Percentiles rank a stretch among this genome's conserved stretches.
phyloP scores from a whole-genome alignment of 768 basidiomycete genomes.

The Steccherinum ochraceum region DNA sequence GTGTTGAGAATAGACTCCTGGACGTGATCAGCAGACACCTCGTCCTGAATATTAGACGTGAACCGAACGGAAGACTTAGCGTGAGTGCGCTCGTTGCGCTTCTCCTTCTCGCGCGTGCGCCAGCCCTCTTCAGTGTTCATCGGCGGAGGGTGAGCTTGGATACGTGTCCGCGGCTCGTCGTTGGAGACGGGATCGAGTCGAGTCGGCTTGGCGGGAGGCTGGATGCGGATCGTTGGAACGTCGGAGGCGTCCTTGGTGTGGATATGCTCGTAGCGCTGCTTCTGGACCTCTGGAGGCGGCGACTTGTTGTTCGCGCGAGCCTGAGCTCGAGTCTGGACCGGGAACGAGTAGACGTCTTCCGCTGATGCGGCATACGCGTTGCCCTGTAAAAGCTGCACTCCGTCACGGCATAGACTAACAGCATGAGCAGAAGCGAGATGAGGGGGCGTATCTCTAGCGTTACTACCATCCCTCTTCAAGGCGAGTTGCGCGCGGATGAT shows the following conservation, averaged over 20 bases:
- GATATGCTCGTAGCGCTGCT: no score
- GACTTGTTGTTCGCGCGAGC: neutral
- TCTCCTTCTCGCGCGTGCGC: neutral
- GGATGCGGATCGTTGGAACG: no score
- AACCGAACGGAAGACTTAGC: no score
- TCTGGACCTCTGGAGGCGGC: neutral
- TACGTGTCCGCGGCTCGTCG: neutral
- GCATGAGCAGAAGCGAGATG: neutral
- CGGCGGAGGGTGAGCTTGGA: neutral
- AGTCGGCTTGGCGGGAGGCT: neutral
- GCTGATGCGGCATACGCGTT: no score
- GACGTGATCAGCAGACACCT: neutral
- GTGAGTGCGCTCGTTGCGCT: neutral
- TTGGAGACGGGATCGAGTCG: neutral
- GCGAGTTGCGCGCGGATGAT: neutral
- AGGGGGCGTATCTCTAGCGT: neutral
- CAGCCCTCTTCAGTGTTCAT: neutral
- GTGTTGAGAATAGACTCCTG: neutral
- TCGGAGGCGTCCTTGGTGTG: no score
- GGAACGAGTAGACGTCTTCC: neutral
- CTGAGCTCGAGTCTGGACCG: neutral
- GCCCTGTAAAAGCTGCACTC: no score
- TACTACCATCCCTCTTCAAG: neutral
- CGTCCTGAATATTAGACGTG: slow-evolving; percentile 1
- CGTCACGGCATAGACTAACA: no score